These are phyloP conservation scores for Elsinoe batatas DNA, from an alignment of 2,329 filamentous ascomycete species.

Conservation along the genomic window DNA sequence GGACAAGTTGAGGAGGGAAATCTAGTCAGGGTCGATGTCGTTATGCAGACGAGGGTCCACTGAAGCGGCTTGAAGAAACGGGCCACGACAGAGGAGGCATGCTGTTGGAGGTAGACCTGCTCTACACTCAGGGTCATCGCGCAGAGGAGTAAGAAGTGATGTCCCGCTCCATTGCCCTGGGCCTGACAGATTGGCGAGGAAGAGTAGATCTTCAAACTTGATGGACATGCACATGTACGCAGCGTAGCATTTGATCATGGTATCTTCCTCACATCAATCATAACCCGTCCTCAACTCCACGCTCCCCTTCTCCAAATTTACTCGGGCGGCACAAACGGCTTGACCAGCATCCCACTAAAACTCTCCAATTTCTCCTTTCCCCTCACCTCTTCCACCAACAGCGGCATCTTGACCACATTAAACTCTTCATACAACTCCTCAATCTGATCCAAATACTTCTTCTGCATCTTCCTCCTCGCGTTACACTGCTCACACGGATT, in stretches of 20 bases:
- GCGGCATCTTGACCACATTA: conserved; percentile 96
- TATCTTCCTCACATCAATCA: conserved; percentile 10
- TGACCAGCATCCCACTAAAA: conserved; percentile 77
- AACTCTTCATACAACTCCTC: conserved; percentile 98
- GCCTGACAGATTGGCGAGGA: no score
- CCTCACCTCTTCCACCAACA: conserved; percentile 89
- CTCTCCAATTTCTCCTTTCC: conserved; percentile 89
- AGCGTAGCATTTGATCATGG: background rate
- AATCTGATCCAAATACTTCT: conserved; percentile 98
- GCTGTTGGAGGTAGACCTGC: no score
- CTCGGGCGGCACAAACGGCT: conserved; percentile 60
- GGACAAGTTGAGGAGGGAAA: no score
- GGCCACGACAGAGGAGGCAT: no score
- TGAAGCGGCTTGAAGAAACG: no score
- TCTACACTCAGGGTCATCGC: no score
- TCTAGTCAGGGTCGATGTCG: no score
- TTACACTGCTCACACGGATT: conserved; percentile 93
- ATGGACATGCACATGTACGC: no score
- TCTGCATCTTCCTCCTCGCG: conserved; percentile 92
- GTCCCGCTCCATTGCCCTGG: no score
- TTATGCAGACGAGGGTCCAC: no score
- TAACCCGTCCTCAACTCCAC: conserved; percentile 1
- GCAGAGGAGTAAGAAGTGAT: no score
- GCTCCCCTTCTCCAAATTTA: background rate
- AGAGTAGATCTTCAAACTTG: no score